Conservation (phyloP, 495 filamentous ascomycete genomes). For the Echria macrotheca region DNA sequence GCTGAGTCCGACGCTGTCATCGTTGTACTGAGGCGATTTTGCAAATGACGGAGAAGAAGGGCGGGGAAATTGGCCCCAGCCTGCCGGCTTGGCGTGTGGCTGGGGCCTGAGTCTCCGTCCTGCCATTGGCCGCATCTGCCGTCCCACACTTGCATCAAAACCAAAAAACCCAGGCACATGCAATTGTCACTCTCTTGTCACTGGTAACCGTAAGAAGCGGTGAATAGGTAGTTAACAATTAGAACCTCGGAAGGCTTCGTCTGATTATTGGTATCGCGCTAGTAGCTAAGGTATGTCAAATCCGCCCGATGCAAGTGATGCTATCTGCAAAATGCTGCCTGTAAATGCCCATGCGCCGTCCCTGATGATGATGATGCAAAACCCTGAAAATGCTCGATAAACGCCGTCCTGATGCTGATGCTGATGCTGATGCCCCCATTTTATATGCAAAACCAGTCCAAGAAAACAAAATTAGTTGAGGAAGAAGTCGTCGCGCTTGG, state of each 20-base stretch:
- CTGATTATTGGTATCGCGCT: too few relatives aligned
- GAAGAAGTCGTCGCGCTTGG: slow-evolving; percentile 8
- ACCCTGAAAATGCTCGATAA: background rate
- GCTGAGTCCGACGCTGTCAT: slow-evolving; percentile 11
- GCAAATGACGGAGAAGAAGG: background rate
- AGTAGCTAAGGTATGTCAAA: too few relatives aligned
- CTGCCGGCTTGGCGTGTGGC: background rate
- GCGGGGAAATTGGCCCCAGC: background rate
- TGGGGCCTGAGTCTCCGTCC: background rate
- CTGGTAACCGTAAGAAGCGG: too few relatives aligned
- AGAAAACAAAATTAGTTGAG: too few relatives aligned
- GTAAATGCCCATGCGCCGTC: background rate
- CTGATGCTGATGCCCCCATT: background rate
- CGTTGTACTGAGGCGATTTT: slow-evolving; percentile 21
- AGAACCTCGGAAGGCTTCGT: too few relatives aligned
- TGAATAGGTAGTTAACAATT: too few relatives aligned
- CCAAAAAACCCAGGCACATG: too few relatives aligned
- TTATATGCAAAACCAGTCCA: too few relatives aligned
- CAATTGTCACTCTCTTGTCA: too few relatives aligned
- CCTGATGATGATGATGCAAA: background rate
- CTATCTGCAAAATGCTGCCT: background rate
- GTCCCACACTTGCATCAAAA: background rate
- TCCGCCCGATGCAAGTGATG: too few relatives aligned
- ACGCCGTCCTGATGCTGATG: background rate
- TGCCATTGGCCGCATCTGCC: background rate